These are phyloP conservation scores for Penicillium sp. DNA, from an alignment of 2,329 filamentous ascomycete species.

Conservation along the genomic window DNA sequence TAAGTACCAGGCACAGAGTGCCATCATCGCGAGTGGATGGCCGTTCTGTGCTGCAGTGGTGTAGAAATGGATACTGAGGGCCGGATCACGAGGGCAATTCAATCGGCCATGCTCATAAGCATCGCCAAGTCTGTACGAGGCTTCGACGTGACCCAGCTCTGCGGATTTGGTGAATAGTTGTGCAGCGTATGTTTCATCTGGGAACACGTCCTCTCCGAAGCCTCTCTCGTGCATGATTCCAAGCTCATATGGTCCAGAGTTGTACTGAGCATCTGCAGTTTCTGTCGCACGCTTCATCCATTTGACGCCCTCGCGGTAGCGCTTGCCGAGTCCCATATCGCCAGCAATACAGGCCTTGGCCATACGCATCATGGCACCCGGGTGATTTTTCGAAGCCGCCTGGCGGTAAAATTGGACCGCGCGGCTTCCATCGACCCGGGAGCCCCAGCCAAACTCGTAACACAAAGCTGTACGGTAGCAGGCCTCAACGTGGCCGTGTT, in stretches of 20 bases:
- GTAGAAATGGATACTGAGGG: constrained; percentile 95
- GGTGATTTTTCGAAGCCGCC: constrained; percentile 90
- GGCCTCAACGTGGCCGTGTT: constrained; percentile 95
- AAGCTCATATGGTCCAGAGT: constrained; percentile 87
- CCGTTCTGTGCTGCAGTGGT: constrained; percentile 85
- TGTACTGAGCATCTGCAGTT: constrained; percentile 87
- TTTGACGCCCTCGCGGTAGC: constrained; percentile 88
- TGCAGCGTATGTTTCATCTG: constrained; percentile 85
- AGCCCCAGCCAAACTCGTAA: constrained; percentile 98
- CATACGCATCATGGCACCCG: constrained; percentile 89
- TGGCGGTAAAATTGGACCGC: constrained; percentile 91
- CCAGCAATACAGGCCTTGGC: constrained; percentile 87
- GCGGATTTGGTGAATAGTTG: constrained; percentile 94
- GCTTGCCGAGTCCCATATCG: constrained; percentile 79
- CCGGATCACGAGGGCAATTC: constrained; percentile 84
- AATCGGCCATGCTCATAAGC: constrained; percentile 93
- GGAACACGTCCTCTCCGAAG: constrained; percentile 93
- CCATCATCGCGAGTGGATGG: constrained; percentile 92
- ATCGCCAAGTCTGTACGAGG: constrained; percentile 87
- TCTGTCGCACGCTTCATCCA: constrained; percentile 95
- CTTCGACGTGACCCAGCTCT: constrained; percentile 84
- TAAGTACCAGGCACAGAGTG: constrained; percentile 97
- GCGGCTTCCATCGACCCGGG: constrained; percentile 83
- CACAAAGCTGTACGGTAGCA: constrained; percentile 90
- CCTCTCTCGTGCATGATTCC: constrained; percentile 86